Percentiles rank a stretch among this genome's conserved stretches.
These are phyloP conservation scores for Rhizophora apiculata DNA, from an alignment of 345 rosid species.

Conservation along the genomic window DNA sequence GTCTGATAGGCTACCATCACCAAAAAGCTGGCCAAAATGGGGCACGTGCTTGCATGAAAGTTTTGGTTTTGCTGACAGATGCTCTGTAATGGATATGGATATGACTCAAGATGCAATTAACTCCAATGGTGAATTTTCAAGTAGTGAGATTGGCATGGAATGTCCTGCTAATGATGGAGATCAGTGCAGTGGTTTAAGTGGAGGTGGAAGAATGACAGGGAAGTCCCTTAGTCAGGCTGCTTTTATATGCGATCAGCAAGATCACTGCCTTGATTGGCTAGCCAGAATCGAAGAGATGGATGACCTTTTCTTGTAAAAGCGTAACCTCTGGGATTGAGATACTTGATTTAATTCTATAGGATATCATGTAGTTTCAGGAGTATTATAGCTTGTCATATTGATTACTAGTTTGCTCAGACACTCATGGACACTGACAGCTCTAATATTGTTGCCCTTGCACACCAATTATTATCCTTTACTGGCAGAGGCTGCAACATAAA, in stretches of 20 bases:
- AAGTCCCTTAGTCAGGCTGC: slow-evolving; percentile 20
- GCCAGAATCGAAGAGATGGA: slow-evolving; percentile 56
- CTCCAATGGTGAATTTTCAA: slow-evolving; percentile 15
- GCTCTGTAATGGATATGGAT: slow-evolving; percentile 10
- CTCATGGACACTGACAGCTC: slow-evolving; percentile 37
- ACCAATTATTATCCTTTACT: not conserved
- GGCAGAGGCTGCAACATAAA: slow-evolving; percentile 13
- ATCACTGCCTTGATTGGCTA: slow-evolving; percentile 39
- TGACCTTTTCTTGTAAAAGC: slow-evolving; percentile 70
- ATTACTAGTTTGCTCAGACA: slow-evolving; percentile 27
- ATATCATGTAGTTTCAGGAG: slow-evolving; percentile 27
- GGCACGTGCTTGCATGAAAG: slow-evolving; percentile 22
- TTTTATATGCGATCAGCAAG: slow-evolving; percentile 18
- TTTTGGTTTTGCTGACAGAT: slow-evolving; percentile 24
- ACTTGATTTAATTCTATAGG: slow-evolving; percentile 31
- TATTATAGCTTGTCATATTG: slow-evolving; percentile 22
- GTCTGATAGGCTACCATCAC: slow-evolving; percentile 46
- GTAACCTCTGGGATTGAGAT: slow-evolving; percentile 42
- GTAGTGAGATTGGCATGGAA: slow-evolving; percentile 20
- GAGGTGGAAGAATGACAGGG: slow-evolving; percentile 24
- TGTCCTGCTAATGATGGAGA: slow-evolving; percentile 15
- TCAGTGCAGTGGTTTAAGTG: slow-evolving; percentile 22
- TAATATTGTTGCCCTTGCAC: slow-evolving; percentile 11
- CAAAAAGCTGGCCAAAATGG: slow-evolving; percentile 50
- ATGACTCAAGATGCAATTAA: slow-evolving; percentile 14